Base-by-base conservation (phyloP, 192 early-diverging fungal genomes). In the Coemansia erecta region DNA sequence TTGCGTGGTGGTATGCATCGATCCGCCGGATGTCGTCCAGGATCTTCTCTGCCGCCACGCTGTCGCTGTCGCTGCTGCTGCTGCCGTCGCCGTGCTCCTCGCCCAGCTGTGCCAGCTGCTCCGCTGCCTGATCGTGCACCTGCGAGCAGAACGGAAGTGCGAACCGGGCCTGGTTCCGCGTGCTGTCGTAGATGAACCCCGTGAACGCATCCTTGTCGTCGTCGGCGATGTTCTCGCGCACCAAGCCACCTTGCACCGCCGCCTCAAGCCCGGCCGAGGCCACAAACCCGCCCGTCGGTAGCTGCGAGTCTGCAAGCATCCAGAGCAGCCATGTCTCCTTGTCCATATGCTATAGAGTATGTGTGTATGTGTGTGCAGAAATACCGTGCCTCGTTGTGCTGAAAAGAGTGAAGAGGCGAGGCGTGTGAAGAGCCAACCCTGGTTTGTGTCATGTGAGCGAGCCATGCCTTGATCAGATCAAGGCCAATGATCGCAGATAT, bases 261-360 rank as follows among this genome's bases (percentile, higher is more conserved):
- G 92, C 88, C 68, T 98, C 95, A 8, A 98, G 83, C 0, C 94
- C 95, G 8, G 86, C 85, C 9, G 94, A 96, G 17, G 94, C 88
- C 17, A 98, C 91, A 73, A 98, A 98, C 8, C 95, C 95, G 22
- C 95, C 94, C 0, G 92, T 94, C 1, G 95, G 95, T 9, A 98
- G 83, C 42, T 93, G 90, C 8, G 94, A 96, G 77, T 98, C 95
- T 4, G 91, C 85, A 17, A 98, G 81, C 60, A 91, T 82, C 77
- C 86, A 89, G 8, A 93, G 84, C 6, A 93, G 78, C 91, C 90
- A 94, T 17, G 82, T 77, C 47, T 81, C 78, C 22, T 65, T 54
- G 33, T 72, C 70, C 76, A 79, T 79, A 31, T 31, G 28, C 28
- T 23, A 12, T 44, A 44, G 8, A 44, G 42, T 63, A 21, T 43